Evolutionary conservation across 257 asterid species (phyloP).

Genomic region (Scutellaria galericulata): DNA sequence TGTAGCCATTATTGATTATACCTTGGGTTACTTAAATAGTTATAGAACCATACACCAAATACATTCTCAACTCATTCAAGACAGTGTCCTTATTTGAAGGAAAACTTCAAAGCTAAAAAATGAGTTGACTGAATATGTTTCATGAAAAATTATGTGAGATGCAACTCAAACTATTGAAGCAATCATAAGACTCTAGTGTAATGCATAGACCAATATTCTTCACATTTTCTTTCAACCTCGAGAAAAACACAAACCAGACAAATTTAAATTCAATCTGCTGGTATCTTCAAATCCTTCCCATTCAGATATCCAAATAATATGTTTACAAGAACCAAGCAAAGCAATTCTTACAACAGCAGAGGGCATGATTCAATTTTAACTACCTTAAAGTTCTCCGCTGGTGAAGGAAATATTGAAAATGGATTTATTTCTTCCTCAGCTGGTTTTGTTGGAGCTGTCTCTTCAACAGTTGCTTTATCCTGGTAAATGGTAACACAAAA

Average conservation of each 20-base stretch:
- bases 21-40: not conserved
- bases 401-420: constrained; percentile 76
- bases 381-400: constrained; percentile 86
- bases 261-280: not conserved
- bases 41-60: not conserved
- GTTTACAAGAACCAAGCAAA: constrained; percentile 11
- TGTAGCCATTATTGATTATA: no score
- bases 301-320: not conserved
- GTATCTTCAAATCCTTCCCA: not conserved
- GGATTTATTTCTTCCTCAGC: constrained; percentile 92
- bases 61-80: not conserved
- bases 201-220: not conserved
- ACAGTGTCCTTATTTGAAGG: not conserved
- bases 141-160: constrained; percentile 7
- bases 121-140: not conserved
- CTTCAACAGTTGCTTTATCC: constrained; percentile 68
- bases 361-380: not conserved
- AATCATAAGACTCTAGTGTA: constrained; percentile 3
- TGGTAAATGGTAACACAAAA: constrained; percentile 35
- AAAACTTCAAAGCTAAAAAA: not conserved
- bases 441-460: constrained; percentile 55
- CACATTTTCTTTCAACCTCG: constrained; percentile 5
- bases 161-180: not conserved
- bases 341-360: constrained; percentile 10
- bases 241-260: constrained; percentile 8